Base-by-base conservation (phyloP, 148 eudicot genomes). In the Vaccinium vitisidaea region DNA sequence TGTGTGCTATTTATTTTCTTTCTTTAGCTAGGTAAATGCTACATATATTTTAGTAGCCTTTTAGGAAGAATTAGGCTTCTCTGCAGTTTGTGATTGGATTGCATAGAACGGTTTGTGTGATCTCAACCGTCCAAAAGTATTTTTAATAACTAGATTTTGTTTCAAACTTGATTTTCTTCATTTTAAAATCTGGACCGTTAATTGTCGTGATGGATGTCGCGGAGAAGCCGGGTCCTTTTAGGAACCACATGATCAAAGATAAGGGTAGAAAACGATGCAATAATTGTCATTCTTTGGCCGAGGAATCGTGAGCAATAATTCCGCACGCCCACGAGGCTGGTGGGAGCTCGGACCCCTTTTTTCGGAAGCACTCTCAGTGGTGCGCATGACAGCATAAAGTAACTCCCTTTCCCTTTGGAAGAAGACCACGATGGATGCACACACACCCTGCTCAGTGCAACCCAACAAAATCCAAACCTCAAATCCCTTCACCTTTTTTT, bases 311-410 rank as follows among this genome's bases (percentile, higher is more conserved):
- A 2, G 54, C 55, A 80, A 80, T 80, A 80, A 61, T 61, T 61
- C 49, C 30, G 21, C 70, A 65, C 61, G 83, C 83, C 73, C 83
- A 80, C 74, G 83, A 80, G 83, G 83, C 19, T 39, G 83, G 23
- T 8, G 32, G 73, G 55, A 18, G n/a, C n/a, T n/a, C n/a, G 65
- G 65, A n/a, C 27, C 50, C 39, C 21, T 7, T 39, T 80, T 80
- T 59, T 59, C n/a, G 49, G 82, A 39, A 80, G 71, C 54, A 58
- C 30, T 80, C 5, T 25, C 36, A 43, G 74, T 43, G 83, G 83
- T 7, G 73, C 18, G 54, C 83, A 39, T 53, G 81, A 30, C 61
- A 48, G 59, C 59, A 23, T 23, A 50, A 52, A 21, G 13, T 8
- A 8, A 50, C 12, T 4, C 30, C 52, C 32, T 74, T 36, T 74